Evolutionary conservation across 257 asterid genomes (phyloP).

Genomic region (Ehretia macrophylla): DNA sequence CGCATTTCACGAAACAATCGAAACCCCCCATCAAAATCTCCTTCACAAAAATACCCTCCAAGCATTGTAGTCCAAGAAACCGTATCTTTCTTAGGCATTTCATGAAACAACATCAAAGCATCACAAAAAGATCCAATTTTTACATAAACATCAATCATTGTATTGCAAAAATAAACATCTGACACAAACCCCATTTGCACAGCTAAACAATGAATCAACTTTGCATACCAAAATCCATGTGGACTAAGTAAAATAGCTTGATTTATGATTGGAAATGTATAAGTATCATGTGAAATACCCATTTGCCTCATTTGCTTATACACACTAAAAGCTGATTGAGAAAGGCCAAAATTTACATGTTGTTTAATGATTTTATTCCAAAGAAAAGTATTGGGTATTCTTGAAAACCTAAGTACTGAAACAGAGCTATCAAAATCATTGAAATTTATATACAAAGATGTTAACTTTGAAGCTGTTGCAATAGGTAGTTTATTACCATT

Average conservation of each 20-base stretch:
- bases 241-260: constrained; percentile 16
- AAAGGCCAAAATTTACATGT: constrained; percentile 20
- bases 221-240: constrained; percentile 15
- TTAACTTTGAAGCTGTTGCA: constrained; percentile 21
- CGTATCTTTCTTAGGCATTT: constrained; percentile 40
- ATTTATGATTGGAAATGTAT: constrained; percentile 39
- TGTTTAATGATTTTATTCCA: constrained; percentile 43
- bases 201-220: constrained; percentile 35
- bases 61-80: constrained; percentile 52
- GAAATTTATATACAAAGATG: constrained; percentile 29
- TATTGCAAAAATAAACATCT: constrained; percentile 41
- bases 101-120: constrained; percentile 37
- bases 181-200: constrained; percentile 35
- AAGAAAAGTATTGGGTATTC: constrained; percentile 16
- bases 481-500: constrained; percentile 12
- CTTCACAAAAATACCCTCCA: constrained; percentile 26
- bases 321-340: constrained; percentile 26
- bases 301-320: constrained; percentile 35
- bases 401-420: constrained; percentile 20
- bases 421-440: constrained; percentile 24
- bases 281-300: constrained; percentile 40
- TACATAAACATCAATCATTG: constrained; percentile 22
- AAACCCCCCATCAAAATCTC: constrained; percentile 28
- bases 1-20: constrained; percentile 35
- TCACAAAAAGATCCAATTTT: constrained; percentile 20